These are phyloP conservation scores for Ascochyta lentis DNA, from an alignment of 2,329 filamentous ascomycete genomes.

Conservation along the genomic window DNA sequence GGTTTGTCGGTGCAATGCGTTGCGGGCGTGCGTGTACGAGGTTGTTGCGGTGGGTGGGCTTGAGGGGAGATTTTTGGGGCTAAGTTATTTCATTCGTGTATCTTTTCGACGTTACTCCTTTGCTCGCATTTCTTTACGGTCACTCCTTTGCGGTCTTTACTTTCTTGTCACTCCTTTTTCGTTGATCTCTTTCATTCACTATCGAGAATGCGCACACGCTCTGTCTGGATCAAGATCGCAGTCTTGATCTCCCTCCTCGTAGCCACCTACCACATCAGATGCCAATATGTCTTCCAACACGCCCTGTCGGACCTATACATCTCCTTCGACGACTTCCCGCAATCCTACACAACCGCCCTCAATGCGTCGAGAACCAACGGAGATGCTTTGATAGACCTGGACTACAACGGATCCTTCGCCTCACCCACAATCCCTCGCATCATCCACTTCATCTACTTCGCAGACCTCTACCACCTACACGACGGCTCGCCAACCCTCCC, in stretches of 20 bases:
- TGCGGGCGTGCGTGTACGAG: too few species aligned
- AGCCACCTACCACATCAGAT: constrained; percentile 2
- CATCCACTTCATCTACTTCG: constrained; percentile 28
- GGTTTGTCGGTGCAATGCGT: too few species aligned
- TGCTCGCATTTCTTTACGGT: too few species aligned
- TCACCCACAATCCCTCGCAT: constrained; percentile 15
- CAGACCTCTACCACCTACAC: constrained; percentile 19
- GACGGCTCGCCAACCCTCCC: constrained; percentile 10
- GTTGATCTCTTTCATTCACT: too few species aligned
- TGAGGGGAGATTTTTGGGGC: too few species aligned
- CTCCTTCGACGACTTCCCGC: constrained; percentile 19
- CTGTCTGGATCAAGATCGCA: background rate
- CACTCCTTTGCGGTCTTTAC: too few species aligned
- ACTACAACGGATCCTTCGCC: constrained; percentile 16
- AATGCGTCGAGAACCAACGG: constrained; percentile 14
- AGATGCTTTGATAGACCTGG: constrained; percentile 16
- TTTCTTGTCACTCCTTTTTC: too few species aligned
- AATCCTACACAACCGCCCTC: constrained; percentile 15
- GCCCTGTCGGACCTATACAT: constrained; percentile 10
- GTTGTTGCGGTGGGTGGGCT: too few species aligned
- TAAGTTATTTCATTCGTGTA: too few species aligned
- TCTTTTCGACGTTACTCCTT: too few species aligned
- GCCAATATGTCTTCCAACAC: constrained; percentile 18
- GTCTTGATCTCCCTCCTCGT: background rate
- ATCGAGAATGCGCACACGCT: constrained; percentile 1